phyloP scores from a whole-genome alignment of 1,284 basidiomycete genomes.

The Pseudozyma hubeiensis region DNA sequence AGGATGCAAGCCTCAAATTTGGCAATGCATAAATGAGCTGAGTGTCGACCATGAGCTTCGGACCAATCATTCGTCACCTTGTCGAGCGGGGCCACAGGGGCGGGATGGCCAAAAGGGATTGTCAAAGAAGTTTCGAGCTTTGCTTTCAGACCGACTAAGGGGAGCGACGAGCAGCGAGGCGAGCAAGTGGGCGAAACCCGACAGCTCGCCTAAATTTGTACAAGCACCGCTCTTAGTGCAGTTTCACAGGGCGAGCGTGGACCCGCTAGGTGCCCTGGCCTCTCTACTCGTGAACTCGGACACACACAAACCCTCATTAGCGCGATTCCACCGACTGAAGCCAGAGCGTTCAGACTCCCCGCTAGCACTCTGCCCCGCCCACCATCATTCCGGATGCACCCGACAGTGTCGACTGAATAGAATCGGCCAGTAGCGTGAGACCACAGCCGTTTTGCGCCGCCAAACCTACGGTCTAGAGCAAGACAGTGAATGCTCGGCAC shows the following conservation, averaged over 20 bases:
- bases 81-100: neutral
- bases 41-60: neutral
- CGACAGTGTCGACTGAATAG: too few relatives aligned
- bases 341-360: too few relatives aligned
- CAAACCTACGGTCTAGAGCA: conserved; percentile 3
- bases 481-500: neutral
- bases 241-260: too few relatives aligned
- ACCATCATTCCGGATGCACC: too few relatives aligned
- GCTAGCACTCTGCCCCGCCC: too few relatives aligned
- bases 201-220: conserved; percentile 10
- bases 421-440: neutral
- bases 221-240: too few relatives aligned
- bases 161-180: neutral
- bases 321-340: too few relatives aligned
- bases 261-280: too few relatives aligned
- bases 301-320: too few relatives aligned
- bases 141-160: neutral
- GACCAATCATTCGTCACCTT: neutral
- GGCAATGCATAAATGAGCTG: neutral
- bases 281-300: too few relatives aligned
- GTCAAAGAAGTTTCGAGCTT: neutral
- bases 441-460: neutral
- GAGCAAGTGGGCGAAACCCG: conserved; percentile 7
- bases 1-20: neutral
- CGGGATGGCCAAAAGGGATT: neutral